These are phyloP conservation scores for Verticillium tricorpus DNA, from an alignment of 2,329 filamentous ascomycete genomes.

Conservation along the genomic window DNA sequence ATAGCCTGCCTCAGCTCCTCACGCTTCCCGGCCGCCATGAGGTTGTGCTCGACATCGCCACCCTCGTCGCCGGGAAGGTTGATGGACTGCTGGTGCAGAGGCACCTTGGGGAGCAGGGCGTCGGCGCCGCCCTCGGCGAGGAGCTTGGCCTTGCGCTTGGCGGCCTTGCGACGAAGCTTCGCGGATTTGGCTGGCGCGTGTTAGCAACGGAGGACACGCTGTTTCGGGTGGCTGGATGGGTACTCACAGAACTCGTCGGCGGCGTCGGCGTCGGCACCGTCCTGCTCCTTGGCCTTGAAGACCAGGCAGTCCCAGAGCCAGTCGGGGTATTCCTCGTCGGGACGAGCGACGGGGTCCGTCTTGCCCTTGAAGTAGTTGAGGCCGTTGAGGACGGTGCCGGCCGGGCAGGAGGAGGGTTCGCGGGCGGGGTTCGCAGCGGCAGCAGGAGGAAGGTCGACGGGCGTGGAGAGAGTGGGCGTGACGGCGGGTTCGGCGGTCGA, in stretches of 20 bases:
- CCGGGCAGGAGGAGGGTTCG: constrained; percentile 48
- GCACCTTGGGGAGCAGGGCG: constrained; percentile 63
- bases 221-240: background rate
- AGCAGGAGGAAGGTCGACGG: constrained; percentile 21
- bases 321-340: constrained; percentile 71
- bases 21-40: constrained; percentile 46
- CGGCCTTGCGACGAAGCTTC: constrained; percentile 69
- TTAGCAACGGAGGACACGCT: background rate
- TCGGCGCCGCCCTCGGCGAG: constrained; percentile 62
- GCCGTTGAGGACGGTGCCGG: constrained; percentile 67
- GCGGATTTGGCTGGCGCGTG: constrained; percentile 69
- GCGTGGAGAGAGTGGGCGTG: constrained; percentile 27
- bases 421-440: constrained; percentile 20
- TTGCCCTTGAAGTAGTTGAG: constrained; percentile 74
- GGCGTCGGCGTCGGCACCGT: constrained; percentile 46
- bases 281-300: constrained; percentile 49
- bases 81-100: constrained; percentile 71
- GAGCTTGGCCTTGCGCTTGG: constrained; percentile 58
- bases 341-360: constrained; percentile 66
- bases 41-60: constrained; percentile 36
- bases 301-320: constrained; percentile 77
- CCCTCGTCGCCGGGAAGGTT: constrained; percentile 58
- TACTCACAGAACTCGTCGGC: constrained; percentile 77
- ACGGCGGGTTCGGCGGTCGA: constrained; percentile 26
- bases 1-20: constrained; percentile 64